phyloP scores from a whole-genome alignment of 768 basidiomycete genomes.

The Multifurca ochricompacta region DNA sequence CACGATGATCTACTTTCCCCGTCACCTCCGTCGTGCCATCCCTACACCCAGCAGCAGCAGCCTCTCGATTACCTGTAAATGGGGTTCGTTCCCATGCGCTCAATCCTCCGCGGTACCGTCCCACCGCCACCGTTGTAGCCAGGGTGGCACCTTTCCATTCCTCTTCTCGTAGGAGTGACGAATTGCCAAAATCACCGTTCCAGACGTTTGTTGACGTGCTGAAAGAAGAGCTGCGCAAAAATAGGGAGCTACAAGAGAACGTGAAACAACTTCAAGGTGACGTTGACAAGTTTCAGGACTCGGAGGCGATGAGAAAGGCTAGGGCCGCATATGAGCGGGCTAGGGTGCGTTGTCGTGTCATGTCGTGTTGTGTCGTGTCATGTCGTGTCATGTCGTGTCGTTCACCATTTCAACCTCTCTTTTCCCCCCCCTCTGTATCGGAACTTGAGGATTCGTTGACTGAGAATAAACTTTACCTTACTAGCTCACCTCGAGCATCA shows the following conservation, averaged over 20 bases:
- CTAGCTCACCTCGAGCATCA: slow-evolving; percentile 86
- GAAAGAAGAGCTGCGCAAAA: slow-evolving; percentile 87
- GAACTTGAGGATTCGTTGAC: background rate
- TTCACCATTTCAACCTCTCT: too few relatives aligned
- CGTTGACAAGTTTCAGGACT: slow-evolving; percentile 95
- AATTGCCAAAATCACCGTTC: slow-evolving; percentile 85
- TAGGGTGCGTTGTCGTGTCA: slow-evolving; percentile 49
- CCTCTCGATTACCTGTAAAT: slow-evolving; percentile 24
- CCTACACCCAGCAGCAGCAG: slow-evolving; percentile 25
- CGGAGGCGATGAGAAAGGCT: slow-evolving; percentile 90
- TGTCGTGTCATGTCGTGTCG: too few relatives aligned
- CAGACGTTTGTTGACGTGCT: slow-evolving; percentile 94
- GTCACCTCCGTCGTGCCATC: slow-evolving; percentile 37
- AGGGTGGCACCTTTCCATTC: slow-evolving; percentile 47
- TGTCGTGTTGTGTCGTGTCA: too few relatives aligned
- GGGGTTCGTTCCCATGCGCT: slow-evolving; percentile 19
- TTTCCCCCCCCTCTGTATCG: background rate
- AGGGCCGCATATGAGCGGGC: slow-evolving; percentile 90
- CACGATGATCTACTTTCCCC: slow-evolving; percentile 35
- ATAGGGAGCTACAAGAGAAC: slow-evolving; percentile 90
- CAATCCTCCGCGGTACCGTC: slow-evolving; percentile 28
- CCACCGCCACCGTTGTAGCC: too few relatives aligned
- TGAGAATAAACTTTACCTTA: slow-evolving; percentile 1
- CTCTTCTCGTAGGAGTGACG: slow-evolving; percentile 51
- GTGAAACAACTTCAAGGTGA: slow-evolving; percentile 97